Base-by-base conservation (phyloP, 768 basidiomycete genomes). In the Nevesoporus exiguus region DNA sequence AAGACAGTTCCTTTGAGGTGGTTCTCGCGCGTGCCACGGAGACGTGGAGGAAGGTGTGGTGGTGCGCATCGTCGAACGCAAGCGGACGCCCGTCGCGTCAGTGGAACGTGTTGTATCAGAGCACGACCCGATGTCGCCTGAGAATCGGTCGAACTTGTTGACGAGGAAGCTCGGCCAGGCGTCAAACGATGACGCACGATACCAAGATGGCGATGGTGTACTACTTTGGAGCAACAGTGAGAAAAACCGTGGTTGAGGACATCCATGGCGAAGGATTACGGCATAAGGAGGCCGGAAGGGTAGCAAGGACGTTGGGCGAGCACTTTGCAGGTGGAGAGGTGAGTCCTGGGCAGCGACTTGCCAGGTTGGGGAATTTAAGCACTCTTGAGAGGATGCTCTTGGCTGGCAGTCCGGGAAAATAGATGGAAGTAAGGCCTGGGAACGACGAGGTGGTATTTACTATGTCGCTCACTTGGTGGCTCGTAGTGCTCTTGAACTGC, bases 101-200 rank as follows among this genome's bases (percentile, higher is more conserved):
- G 52, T 9, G 0, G 36, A n/a, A n/a, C n/a, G 45, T 45, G 30
- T 58, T 1, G 59, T 59, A 4, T 60, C 51, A 2, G 50, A n/a
- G 22, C 51, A 54, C 0, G 45, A 31, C 47, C 54, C 59, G 13
- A 60, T 24, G 46, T 31, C 51, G 4, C 47, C 45, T 3, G 59
- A 17, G 34, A 59, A 60, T 31, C 49, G 45, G 47, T 60, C 48
- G 0, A 41, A 41, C 29, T 47, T 51, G 31, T 40, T 25, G 5
- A 24, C 41, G 10, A 59, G 14, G 5, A 51, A 40, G 10, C 21
- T 34, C 7, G 52, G 57, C 59, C 52, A 60, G 13, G 10, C 15
- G 22, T 60, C 57, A n/a, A 60, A 51, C 5, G 57, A 17, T 0
- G 56, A 59, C 3, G 51, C 43, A 11, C 48, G 58, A 14, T 53